Base-by-base conservation (phyloP, 1,284 basidiomycete species). In the Sporisorium scitamineum region DNA sequence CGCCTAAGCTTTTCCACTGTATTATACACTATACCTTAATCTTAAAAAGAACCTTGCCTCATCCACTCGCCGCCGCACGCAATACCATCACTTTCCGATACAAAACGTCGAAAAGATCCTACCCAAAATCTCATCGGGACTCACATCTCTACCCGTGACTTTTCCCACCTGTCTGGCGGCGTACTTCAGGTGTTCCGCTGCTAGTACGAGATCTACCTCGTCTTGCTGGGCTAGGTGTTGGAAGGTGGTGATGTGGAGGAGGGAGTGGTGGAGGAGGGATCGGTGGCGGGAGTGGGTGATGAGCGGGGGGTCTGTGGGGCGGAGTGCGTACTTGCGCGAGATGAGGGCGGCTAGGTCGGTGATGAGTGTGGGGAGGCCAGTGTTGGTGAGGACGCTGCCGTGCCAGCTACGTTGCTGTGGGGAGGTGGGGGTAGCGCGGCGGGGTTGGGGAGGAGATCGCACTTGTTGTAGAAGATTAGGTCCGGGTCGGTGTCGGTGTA, bases 151-250 rank as follows among this genome's bases (percentile, higher is more conserved):
- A 2, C 94, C 93, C 5, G 92, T 91, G 18, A 95, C 89, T 65
- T 90, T 90, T 1, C 93, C 93, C n/a, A 95, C 88, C 7, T 92
- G 90, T 62, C 89, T 89, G 0, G 92, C 91, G 3, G 93, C 94
- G 82, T 93, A 93, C 22, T 94, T 89, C 39, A 95, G 87, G 81
- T 94, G 93, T 84, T 95, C 94, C 0, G 93, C 93, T 3, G 90
- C 92, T 11, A 93, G 84, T 2, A 94, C 92, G 5, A 94, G 86
- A 64, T 93, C 91, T 13, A 59, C 24, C 14, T 50, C 27, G n/a
- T 32, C n/a, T 37, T 91, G 84, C 5, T 91, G 86, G 80, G 57
- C 66, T 0, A 62, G 31, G 7, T 10, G 6, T n/a, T 52, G 50
- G 10, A 75, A 75, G 1, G 24, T 20, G 6, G 44, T n/a, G 18